phyloP scores from a whole-genome alignment of 495 filamentous ascomycete genomes.

The Annulohypoxylon nitens region DNA sequence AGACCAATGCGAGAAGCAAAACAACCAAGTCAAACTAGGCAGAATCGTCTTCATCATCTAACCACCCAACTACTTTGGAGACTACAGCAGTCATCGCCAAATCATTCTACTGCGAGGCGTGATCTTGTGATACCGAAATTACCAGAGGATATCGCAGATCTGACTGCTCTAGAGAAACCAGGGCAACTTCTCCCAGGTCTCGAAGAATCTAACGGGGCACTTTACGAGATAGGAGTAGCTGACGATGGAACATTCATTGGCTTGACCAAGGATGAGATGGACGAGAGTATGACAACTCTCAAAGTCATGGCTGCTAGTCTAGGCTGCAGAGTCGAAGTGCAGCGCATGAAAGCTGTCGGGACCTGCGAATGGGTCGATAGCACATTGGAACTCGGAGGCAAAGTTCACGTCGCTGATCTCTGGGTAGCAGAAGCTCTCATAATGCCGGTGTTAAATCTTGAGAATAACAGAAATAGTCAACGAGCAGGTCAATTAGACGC shows the following conservation, averaged over 20 bases:
- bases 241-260: conserved; percentile 95
- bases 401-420: conserved; percentile 66
- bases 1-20: conserved; percentile 72
- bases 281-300: conserved; percentile 87
- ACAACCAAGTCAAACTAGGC: conserved; percentile 63
- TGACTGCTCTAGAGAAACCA: conserved; percentile 68
- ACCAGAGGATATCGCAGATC: conserved; percentile 69
- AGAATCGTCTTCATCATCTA: conserved; percentile 87
- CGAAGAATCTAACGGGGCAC: conserved; percentile 90
- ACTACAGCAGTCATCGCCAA: conserved; percentile 92
- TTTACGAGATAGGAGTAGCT: conserved; percentile 96
- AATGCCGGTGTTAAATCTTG: conserved; percentile 54
- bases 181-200: conserved; percentile 80
- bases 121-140: conserved; percentile 79
- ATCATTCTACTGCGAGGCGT: conserved; percentile 78
- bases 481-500: conserved; percentile 14
- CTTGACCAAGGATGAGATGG: conserved; percentile 88
- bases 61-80: conserved; percentile 97
- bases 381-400: conserved; percentile 36
- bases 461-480: conserved; percentile 26
- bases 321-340: conserved; percentile 87
- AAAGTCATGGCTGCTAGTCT: conserved; percentile 91
- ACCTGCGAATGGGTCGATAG: conserved; percentile 81
- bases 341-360: conserved; percentile 87
- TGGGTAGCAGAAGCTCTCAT: conserved; percentile 88